Evolutionary conservation across 768 basidiomycete genomes (phyloP).

Genomic region (Lentinus brumalis): DNA sequence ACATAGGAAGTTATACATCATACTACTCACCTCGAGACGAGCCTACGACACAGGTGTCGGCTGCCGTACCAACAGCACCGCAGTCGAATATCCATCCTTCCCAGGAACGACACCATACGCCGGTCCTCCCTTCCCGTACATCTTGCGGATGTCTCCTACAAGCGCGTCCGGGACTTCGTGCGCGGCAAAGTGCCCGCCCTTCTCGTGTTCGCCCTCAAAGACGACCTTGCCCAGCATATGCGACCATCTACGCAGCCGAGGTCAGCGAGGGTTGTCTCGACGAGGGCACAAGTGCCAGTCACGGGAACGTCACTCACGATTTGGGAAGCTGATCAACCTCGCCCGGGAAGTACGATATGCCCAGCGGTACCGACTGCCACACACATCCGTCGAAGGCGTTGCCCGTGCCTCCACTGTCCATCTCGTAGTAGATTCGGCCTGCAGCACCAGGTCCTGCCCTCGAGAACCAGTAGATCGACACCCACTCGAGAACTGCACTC

Average conservation of each 20-base stretch:
- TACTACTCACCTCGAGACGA: too few relatives aligned
- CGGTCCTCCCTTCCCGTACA: slow-evolving; percentile 30
- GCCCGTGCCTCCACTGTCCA: slow-evolving; percentile 1
- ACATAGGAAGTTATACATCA: too few relatives aligned
- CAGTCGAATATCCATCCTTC: slow-evolving; percentile 12
- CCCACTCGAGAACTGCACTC: slow-evolving; percentile 35
- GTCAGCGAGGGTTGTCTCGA: too few relatives aligned
- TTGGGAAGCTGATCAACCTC: slow-evolving; percentile 25
- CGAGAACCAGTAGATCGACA: slow-evolving; percentile 42
- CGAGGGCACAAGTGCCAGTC: too few relatives aligned
- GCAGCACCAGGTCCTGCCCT: slow-evolving; percentile 34
- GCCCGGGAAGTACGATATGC: slow-evolving; percentile 34
- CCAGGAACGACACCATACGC: slow-evolving; percentile 25
- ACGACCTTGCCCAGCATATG: slow-evolving; percentile 26
- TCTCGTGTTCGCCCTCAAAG: slow-evolving; percentile 23
- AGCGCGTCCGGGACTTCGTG: slow-evolving; percentile 29
- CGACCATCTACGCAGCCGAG: slow-evolving; percentile 19
- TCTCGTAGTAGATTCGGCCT: slow-evolving; percentile 36
- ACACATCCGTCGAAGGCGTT: background rate
- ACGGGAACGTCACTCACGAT: slow-evolving; percentile 13
- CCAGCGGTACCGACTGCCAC: slow-evolving; percentile 28
- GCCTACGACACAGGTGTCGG: too few relatives aligned
- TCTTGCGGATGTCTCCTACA: slow-evolving; percentile 26
- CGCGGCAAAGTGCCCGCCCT: slow-evolving; percentile 32
- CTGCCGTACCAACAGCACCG: too few relatives aligned